phyloP scores from a whole-genome alignment of 176 grass and related monocot species.

The Ananas comosus region DNA sequence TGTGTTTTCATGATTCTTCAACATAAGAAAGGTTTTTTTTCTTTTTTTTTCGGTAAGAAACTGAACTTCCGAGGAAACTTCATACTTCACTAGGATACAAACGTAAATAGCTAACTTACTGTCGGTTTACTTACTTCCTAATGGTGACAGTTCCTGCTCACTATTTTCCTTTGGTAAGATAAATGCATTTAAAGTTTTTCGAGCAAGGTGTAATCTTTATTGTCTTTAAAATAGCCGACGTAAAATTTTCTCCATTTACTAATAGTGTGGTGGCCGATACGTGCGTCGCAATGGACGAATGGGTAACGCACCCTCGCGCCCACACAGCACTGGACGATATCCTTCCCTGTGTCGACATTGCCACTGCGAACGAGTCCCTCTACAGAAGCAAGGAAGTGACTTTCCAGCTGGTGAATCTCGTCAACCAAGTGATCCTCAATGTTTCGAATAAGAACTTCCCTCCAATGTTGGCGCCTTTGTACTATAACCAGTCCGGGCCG shows the following conservation, averaged over 20 bases:
- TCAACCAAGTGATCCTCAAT: slow-evolving; percentile 84
- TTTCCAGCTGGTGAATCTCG: slow-evolving; percentile 65
- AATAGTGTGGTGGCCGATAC: slow-evolving; percentile 71
- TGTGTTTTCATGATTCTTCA: too few species aligned
- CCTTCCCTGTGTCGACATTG: slow-evolving; percentile 66
- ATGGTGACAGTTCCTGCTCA: too few species aligned
- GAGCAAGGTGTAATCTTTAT: too few species aligned
- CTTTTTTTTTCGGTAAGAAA: too few species aligned
- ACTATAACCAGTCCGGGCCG: slow-evolving; percentile 85
- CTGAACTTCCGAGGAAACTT: too few species aligned
- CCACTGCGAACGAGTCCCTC: slow-evolving; percentile 63
- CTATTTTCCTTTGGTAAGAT: too few species aligned
- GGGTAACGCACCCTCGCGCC: slow-evolving; percentile 62
- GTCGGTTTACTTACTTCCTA: too few species aligned
- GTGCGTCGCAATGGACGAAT: slow-evolving; percentile 80
- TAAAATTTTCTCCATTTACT: not conserved
- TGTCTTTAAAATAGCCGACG: not conserved
- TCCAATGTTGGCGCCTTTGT: slow-evolving; percentile 32
- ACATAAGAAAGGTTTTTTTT: too few species aligned
- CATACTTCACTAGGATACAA: too few species aligned
- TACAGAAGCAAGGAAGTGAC: slow-evolving; percentile 71
- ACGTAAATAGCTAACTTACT: too few species aligned
- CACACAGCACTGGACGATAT: slow-evolving; percentile 81
- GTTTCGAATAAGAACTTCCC: slow-evolving; percentile 73
- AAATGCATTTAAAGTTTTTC: not conserved